Evolutionary conservation across 108 stramenopile genomes (phyloP), one percentile per base, ranked within the genome.

Genomic region (Fistulifera pelliculosa): DNA sequence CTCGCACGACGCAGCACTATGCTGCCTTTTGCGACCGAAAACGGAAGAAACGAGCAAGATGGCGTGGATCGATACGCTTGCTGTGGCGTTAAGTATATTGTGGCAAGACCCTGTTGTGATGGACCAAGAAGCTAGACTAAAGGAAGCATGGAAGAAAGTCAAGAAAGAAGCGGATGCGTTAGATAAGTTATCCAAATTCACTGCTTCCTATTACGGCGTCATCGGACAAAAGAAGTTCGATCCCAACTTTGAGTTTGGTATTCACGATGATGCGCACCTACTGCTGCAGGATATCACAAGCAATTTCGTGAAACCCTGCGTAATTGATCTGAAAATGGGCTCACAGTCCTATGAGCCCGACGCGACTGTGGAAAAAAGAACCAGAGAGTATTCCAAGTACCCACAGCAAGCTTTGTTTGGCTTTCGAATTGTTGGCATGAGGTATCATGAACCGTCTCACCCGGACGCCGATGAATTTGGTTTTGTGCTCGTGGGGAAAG

Each of bases 321-420:
- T 88, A 12, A 74, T 93, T 51, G 91, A 93, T 58, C 48, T 93
- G 28, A 93, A 93, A 68, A 85, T 93, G 71, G 91, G 91, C 16
- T 72, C 70, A 12, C 80, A 82, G 64, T 74, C 87, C 0, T 93
- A 71, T 47, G 91, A 93, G 56, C 91, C 87, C 15, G 57, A 77
- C 47, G 81, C 82, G 18, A 52, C 79, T 5, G 19, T 52, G 13
- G 74, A 77, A 22, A 93, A 93, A 54, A 65, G 75, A 66, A 21
- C 12, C n/a, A 48, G 71, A 26, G 85, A 93, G 56, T 47, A 21
- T 8, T 31, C 47, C 15, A 93, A 93, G 61, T 93, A 93, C 68
- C 70, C 81, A 23, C 61, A 79, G 24, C 87, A 89, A 59, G 51
- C 31, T 18, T 69, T 64, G 24, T 77, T 82, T 61, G 91, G 91